phyloP scores from a whole-genome alignment of 75 land plant species.

The Isoetes taiwanensis region DNA sequence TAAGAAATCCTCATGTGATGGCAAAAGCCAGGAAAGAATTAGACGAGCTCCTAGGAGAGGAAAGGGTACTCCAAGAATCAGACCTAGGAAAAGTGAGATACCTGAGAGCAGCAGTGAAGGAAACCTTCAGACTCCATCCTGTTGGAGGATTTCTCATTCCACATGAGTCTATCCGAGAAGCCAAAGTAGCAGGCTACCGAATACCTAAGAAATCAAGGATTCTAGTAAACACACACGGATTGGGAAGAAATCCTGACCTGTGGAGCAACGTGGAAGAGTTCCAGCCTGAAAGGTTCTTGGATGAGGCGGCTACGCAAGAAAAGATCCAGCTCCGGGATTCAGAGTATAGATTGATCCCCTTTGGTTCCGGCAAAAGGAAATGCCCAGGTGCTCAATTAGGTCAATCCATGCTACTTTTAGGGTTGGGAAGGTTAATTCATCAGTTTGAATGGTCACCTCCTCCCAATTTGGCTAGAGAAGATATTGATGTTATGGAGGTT shows the following conservation, averaged over 20 bases:
- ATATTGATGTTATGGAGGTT: constrained; percentile 48
- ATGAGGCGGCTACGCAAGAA: constrained; percentile 9
- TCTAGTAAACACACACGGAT: constrained; percentile 68
- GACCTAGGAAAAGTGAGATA: constrained; percentile 56
- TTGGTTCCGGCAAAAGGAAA: constrained; percentile 62
- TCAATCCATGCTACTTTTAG: constrained; percentile 43
- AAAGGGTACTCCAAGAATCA: constrained; percentile 30
- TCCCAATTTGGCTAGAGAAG: constrained; percentile 28
- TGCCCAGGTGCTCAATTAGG: constrained; percentile 85
- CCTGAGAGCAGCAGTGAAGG: constrained; percentile 64
- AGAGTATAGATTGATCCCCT: constrained; percentile 60
- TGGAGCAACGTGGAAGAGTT: constrained; percentile 57
- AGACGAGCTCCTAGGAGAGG: constrained; percentile 49
- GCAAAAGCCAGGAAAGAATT: constrained; percentile 50
- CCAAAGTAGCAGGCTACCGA: constrained; percentile 51
- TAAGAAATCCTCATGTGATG: constrained; percentile 52
- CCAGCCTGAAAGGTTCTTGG: constrained; percentile 51
- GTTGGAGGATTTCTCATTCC: constrained; percentile 67
- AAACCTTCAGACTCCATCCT: constrained; percentile 80
- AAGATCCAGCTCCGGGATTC: constrained; percentile 61
- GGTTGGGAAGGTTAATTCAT: constrained; percentile 53
- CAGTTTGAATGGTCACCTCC: constrained; percentile 64
- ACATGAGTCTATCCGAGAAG: constrained; percentile 43
- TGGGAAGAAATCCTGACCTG: constrained; percentile 41
- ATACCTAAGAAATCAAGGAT: constrained; percentile 49